Base-by-base conservation (phyloP, 768 basidiomycete genomes). In the Sarcomyxa edulis region DNA sequence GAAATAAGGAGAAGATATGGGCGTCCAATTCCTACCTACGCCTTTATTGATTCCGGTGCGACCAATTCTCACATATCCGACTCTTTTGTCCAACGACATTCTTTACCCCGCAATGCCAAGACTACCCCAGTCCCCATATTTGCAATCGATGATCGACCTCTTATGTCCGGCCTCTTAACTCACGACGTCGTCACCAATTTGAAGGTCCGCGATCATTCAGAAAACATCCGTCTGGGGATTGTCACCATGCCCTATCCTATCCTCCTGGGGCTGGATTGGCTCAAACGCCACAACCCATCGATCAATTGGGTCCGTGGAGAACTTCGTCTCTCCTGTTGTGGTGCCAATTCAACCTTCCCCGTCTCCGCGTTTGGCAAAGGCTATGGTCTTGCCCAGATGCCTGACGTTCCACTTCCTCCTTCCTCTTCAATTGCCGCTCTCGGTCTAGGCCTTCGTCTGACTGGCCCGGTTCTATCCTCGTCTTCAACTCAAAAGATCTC, bases 151-250 rank as follows among this genome's bases (percentile, higher is more conserved):
- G 45, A 59, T 35, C 44, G 52, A 31, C 59, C 54, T 6, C 53
- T 61, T 23, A 46, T 54, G 6, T 54, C 52, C 33, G 62, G 62
- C 2, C 42, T 56, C n/a, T 51, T 62, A 42, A 60, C 59, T n/a
- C 56, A 60, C 27, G 53, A 59, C 25, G 48, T 60, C 8, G 26
- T 58, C 6, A 36, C 50, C 21, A 35, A 45, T 2, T 24, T 64
- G 7, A 36, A 34, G 3, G 43, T 55, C 16, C 43, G 42, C 14
- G 29, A 47, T 18, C 59, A 61, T n/a, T 21, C 38, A 2, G 57
- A 60, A 42, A 35, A 29, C 8, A 24, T 51, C 8, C 18, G 37
- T 6, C 49, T 61, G 2, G 49, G 34, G 16, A 43, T 59, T 11
- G 49, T 64, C 12, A 52, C 55, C 10, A 50, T 56, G 15, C 32